phyloP scores from a whole-genome alignment of 2,329 filamentous ascomycete genomes.

The Curvularia sp. region DNA sequence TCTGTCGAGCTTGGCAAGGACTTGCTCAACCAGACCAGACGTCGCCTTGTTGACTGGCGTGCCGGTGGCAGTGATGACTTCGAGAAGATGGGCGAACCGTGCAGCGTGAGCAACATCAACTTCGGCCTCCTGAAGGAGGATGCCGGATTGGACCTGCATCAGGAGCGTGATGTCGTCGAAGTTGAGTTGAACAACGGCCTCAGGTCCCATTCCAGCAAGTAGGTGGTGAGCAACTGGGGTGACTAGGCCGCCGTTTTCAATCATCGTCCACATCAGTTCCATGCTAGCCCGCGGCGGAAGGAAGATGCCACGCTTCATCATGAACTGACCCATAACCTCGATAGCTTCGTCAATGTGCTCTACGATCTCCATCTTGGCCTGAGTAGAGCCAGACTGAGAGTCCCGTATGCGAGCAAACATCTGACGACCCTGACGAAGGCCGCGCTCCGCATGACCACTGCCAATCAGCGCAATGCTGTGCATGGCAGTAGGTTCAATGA shows the following conservation, averaged over 20 bases:
- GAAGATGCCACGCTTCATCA: slow-evolving; percentile 60
- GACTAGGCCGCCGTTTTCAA: slow-evolving; percentile 68
- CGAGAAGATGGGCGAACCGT: slow-evolving; percentile 68
- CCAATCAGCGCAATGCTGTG: slow-evolving; percentile 87
- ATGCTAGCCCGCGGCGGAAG: slow-evolving; percentile 63
- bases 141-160: slow-evolving; percentile 65
- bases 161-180: slow-evolving; percentile 63
- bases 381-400: slow-evolving; percentile 57
- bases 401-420: slow-evolving; percentile 87
- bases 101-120: slow-evolving; percentile 65
- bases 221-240: slow-evolving; percentile 66
- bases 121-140: slow-evolving; percentile 55
- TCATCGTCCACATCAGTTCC: slow-evolving; percentile 68
- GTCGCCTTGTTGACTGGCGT: slow-evolving; percentile 64
- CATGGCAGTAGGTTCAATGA: slow-evolving; percentile 90
- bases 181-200: slow-evolving; percentile 64
- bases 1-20: slow-evolving; percentile 61
- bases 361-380: slow-evolving; percentile 62
- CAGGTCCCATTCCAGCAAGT: slow-evolving; percentile 65
- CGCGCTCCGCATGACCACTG: slow-evolving; percentile 83
- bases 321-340: slow-evolving; percentile 69
- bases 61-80: slow-evolving; percentile 61
- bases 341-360: slow-evolving; percentile 89
- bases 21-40: slow-evolving; percentile 64
- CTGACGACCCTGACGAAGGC: slow-evolving; percentile 75